Percentiles rank a stretch among this genome's conserved stretches.
Evolutionary conservation across 1,284 basidiomycete species (phyloP).

Genomic region (Grifola frondosa): DNA sequence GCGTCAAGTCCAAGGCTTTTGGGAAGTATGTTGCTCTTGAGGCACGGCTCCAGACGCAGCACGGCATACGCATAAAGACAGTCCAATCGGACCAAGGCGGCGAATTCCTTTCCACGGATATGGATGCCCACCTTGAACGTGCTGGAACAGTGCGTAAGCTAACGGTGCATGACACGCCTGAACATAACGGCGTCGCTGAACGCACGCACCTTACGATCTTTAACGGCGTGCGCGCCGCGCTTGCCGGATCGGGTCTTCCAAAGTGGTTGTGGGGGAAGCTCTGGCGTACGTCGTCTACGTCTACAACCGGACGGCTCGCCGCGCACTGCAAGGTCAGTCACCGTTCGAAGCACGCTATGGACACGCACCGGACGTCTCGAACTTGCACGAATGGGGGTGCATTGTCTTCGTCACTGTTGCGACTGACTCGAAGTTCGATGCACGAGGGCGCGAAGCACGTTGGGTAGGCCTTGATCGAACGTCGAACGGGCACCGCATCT

Average conservation of each 20-base stretch:
- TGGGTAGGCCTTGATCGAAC: conserved; percentile 5
- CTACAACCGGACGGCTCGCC: conserved; percentile 30
- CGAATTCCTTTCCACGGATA: conserved; percentile 4
- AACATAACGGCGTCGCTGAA: conserved; percentile 41
- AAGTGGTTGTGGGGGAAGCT: conserved; percentile 40
- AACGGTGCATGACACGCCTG: conserved; percentile 28
- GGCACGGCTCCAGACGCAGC: conserved; percentile 17
- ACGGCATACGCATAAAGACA: conserved; percentile 26
- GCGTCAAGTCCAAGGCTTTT: conserved; percentile 23
- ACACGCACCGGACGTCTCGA: conserved; percentile 26
- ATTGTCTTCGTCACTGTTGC: conserved; percentile 5
- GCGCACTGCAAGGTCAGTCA: conserved; percentile 30
- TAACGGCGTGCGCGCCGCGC: conserved; percentile 21
- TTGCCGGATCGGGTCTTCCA: conserved; percentile 29
- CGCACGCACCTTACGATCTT: conserved; percentile 32
- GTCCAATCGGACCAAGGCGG: conserved; percentile 33
- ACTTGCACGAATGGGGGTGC: conserved; percentile 10
- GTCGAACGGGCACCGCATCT: conserved; percentile 3
- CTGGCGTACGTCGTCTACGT: conserved; percentile 33
- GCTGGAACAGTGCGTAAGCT: conserved; percentile 7
- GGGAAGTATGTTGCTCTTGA: conserved; percentile 14
- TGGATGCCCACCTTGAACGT: neutral
- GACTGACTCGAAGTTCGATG: conserved; percentile 29
- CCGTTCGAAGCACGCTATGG: conserved; percentile 30
- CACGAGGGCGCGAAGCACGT: conserved; percentile 5